These are phyloP conservation scores for Diphasiastrum complanatum DNA, from an alignment of 83 land plant species.

Conservation along the genomic window DNA sequence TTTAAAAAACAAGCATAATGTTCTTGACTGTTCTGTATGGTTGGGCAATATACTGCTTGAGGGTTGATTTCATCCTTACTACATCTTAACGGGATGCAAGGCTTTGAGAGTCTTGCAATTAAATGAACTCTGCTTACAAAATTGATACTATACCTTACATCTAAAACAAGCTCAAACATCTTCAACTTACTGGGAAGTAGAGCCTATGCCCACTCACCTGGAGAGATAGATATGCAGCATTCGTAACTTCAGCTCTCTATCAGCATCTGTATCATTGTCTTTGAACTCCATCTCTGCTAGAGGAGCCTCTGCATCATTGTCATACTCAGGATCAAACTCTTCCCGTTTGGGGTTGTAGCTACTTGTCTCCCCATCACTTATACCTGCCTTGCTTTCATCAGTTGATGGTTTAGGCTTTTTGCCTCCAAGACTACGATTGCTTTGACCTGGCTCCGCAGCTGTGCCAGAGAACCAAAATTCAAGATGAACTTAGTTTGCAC, in stretches of 20 bases:
- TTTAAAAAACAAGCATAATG: too few species aligned
- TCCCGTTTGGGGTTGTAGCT: conserved; percentile 91
- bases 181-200: too few species aligned
- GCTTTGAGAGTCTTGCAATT: too few species aligned
- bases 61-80: too few species aligned
- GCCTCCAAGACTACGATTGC: conserved; percentile 77
- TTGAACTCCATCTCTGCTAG: conserved; percentile 99
- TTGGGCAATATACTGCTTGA: too few species aligned
- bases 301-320: conserved; percentile 89
- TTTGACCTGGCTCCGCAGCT: conserved; percentile 27
- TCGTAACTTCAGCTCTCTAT: conserved; percentile 71
- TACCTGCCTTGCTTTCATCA: conserved; percentile 48
- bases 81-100: too few species aligned
- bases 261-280: conserved; percentile 76
- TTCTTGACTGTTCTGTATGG: too few species aligned
- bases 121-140: too few species aligned
- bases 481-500: too few species aligned
- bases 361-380: conserved; percentile 46
- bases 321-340: conserved; percentile 96
- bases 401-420: conserved; percentile 68
- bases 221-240: conserved; percentile 72
- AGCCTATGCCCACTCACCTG: conserved; percentile 42
- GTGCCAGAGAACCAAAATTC: too few species aligned
- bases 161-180: too few species aligned
- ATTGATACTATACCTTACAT: too few species aligned